Evolutionary conservation across 2,329 filamentous ascomycete species (phyloP).

Genomic region (Domatiomyces globalis): DNA sequence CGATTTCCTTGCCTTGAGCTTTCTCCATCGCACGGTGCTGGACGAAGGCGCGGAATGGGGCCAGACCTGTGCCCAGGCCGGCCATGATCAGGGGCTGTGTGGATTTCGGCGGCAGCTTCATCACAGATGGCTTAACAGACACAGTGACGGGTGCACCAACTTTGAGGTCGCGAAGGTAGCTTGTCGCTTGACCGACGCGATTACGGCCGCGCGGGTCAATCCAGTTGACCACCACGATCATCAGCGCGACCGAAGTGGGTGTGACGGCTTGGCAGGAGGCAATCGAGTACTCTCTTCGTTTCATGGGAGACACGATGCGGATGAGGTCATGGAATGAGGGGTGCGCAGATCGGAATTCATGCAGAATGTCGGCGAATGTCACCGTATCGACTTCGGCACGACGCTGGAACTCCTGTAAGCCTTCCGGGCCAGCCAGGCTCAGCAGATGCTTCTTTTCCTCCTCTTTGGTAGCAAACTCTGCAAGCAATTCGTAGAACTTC

Average conservation of each 20-base stretch:
- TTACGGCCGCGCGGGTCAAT: conserved; percentile 74
- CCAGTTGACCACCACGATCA: conserved; percentile 97
- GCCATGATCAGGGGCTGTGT: conserved; percentile 97
- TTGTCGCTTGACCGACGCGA: conserved; percentile 84
- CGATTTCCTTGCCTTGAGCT: conserved; percentile 90
- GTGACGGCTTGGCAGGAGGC: conserved; percentile 92
- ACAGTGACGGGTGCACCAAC: conserved; percentile 71
- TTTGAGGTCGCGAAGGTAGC: conserved; percentile 65
- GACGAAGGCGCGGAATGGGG: conserved; percentile 97
- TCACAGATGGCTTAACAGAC: conserved; percentile 93
- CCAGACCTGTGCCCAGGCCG: conserved; percentile 90
- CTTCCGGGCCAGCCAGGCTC: conserved; percentile 61
- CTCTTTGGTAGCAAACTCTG: conserved; percentile 72
- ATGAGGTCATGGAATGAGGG: conserved; percentile 79
- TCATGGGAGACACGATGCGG: conserved; percentile 77
- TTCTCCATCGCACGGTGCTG: conserved; percentile 98
- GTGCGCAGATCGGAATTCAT: conserved; percentile 80
- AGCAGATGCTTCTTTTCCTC: conserved; percentile 68
- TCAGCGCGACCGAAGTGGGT: conserved; percentile 74
- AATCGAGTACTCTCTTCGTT: conserved; percentile 97
- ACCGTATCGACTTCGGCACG: conserved; percentile 80
- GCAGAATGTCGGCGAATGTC: conserved; percentile 79
- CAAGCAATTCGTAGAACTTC: conserved; percentile 88
- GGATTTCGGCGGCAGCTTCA: conserved; percentile 85
- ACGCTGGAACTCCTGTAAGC: conserved; percentile 80